These are phyloP conservation scores for Epichloe glyceriae DNA, from an alignment of 2,329 filamentous ascomycete genomes.

Conservation along the genomic window DNA sequence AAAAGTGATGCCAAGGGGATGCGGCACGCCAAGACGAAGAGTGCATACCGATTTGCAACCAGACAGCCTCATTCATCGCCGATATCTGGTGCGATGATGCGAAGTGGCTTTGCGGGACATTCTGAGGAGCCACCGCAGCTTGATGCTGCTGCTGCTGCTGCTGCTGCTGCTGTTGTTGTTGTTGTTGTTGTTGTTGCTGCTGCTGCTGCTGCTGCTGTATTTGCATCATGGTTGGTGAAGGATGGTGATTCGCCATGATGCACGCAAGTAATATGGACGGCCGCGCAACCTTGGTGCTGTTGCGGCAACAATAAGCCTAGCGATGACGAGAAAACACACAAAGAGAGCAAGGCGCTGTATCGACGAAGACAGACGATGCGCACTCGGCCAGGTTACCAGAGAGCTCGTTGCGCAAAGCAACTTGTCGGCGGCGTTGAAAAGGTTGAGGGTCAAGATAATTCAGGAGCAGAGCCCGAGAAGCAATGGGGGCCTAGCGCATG, in stretches of 20 bases:
- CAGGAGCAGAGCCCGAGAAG: slow-evolving; percentile 1
- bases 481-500: slow-evolving; percentile 3
- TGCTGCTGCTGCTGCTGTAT: slow-evolving; percentile 28
- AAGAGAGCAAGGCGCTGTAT: neutral
- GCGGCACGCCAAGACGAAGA: slow-evolving; percentile 5
- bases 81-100: slow-evolving; percentile 62
- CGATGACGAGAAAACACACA: neutral
- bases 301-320: neutral
- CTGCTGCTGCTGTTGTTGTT: slow-evolving; percentile 27
- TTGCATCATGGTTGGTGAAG: slow-evolving; percentile 67
- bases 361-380: neutral
- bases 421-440: neutral
- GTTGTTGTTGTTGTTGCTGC: slow-evolving; percentile 39
- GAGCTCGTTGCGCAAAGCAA: neutral
- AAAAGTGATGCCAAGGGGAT: neutral
- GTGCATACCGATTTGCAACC: slow-evolving; percentile 77
- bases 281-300: neutral
- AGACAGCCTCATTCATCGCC: slow-evolving; percentile 72
- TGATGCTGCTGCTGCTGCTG: slow-evolving; percentile 45
- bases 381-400: neutral
- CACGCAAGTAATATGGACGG: slow-evolving; percentile 4
- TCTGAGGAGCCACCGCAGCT: slow-evolving; percentile 43
- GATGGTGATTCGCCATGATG: slow-evolving; percentile 65
- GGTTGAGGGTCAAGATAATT: neutral
- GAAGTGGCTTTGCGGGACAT: slow-evolving; percentile 43